Base-by-base conservation (phyloP, 306 rosid species). In the Dryas drummondii region DNA sequence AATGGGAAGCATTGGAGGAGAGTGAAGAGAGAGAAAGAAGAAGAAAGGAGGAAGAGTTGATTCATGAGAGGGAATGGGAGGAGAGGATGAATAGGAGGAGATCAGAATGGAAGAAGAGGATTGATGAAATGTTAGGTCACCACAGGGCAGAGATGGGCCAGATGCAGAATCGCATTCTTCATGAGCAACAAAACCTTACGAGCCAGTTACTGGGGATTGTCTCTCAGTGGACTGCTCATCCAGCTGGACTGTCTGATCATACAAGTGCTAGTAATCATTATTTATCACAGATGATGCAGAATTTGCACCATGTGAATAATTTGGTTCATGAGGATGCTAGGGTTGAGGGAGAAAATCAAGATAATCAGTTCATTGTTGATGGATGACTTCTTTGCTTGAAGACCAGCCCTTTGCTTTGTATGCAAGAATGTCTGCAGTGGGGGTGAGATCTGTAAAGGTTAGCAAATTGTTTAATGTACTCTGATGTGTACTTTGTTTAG, bases 261-360 rank as follows among this genome's bases (percentile, higher is more conserved):
- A 84, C 93, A 3, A 85, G 91, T 81, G 88, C 98, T 60, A 91
- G 89, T 81, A 94, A 87, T 80, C 97, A 94, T 82, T 94, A 91
- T 76, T 82, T 94, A 73, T 90, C 97, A 58, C 97, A 94, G 47
- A 88, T 94, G 97, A 94, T 91, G 96, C 98, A 94, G 84, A 94
- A 83, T 81, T 78, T 94, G 89, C 96, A 94, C 80, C 97, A 94
- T 79, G 98, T 94, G 66, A 91, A 87, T 50, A 89, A 92, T 26
- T 86, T 91, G 75, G 97, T 88, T 80, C 94, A 91, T 46, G 91
- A 82, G 3, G 98, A 86, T 83, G 50, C 97, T 19, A 86, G 97
- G 88, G 97, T 90, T 72, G 97, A 91, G 11, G 96, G 91, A 63
- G 98, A 94, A 70, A 91, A 90, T 88, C 97, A 94, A 75, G 98